Evolutionary conservation across 345 rosid genomes (phyloP).

Genomic region (Melaleuca quinquenervia): DNA sequence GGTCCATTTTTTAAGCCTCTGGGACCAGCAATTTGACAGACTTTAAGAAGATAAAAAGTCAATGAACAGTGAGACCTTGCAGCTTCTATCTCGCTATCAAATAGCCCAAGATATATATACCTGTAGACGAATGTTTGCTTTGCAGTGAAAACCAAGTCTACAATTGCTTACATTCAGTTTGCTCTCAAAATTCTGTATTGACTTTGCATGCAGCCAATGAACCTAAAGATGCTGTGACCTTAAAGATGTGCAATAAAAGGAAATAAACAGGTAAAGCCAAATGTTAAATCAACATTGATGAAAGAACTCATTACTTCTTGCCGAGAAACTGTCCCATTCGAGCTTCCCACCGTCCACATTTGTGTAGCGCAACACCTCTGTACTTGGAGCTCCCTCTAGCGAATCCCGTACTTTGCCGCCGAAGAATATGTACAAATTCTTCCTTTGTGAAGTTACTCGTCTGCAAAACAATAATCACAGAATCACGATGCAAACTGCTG

Average conservation of each 20-base stretch:
- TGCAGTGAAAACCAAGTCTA: neutral
- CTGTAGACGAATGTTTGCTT: conserved; percentile 35
- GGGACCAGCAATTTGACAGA: neutral
- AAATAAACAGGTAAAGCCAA: neutral
- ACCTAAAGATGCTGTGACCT: neutral
- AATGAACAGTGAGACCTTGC: conserved; percentile 51
- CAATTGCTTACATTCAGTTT: neutral
- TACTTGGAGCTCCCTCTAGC: conserved; percentile 64
- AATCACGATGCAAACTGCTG: neutral
- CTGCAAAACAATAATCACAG: conserved; percentile 9
- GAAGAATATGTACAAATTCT: conserved; percentile 62
- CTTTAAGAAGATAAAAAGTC: neutral
- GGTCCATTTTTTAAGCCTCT: neutral
- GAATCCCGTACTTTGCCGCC: conserved; percentile 71
- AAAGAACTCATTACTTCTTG: conserved; percentile 43
- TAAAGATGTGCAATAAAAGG: neutral
- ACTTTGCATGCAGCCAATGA: neutral
- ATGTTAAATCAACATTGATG: neutral
- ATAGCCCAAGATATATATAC: conserved; percentile 92
- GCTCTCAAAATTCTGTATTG: neutral
- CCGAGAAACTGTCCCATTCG: conserved; percentile 76
- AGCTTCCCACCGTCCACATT: conserved; percentile 78
- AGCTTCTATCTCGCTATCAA: conserved; percentile 86
- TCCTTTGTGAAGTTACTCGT: conserved; percentile 54
- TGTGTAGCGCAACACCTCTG: conserved; percentile 71